phyloP scores from a whole-genome alignment of 768 basidiomycete genomes.

The Ephemerocybe angulata region DNA sequence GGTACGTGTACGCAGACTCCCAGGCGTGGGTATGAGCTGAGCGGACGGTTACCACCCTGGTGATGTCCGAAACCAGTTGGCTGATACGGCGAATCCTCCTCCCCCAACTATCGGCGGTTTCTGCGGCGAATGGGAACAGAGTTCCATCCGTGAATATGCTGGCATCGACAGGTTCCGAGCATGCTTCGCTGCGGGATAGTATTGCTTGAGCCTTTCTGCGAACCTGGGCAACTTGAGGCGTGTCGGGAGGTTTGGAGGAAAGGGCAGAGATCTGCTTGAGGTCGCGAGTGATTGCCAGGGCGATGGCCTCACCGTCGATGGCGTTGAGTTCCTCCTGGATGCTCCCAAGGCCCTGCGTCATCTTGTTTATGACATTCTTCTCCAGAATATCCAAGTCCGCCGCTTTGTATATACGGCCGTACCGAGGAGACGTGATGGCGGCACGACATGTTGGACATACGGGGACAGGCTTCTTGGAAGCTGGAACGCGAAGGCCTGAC shows the following conservation, averaged over 20 bases:
- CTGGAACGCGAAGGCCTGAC: slow-evolving; percentile 41
- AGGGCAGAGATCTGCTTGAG: neutral
- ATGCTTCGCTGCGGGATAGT: neutral
- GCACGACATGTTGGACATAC: slow-evolving; percentile 61
- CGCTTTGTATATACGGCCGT: slow-evolving; percentile 59
- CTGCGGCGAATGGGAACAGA: slow-evolving; percentile 25
- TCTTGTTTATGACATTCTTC: slow-evolving; percentile 51
- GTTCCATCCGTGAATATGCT: slow-evolving; percentile 11
- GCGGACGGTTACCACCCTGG: slow-evolving; percentile 41
- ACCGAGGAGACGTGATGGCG: slow-evolving; percentile 54
- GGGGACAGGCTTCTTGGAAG: slow-evolving; percentile 34
- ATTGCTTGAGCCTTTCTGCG: neutral
- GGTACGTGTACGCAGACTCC: slow-evolving; percentile 53
- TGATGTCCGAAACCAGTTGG: slow-evolving; percentile 36
- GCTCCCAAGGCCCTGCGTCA: slow-evolving; percentile 41
- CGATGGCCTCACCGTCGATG: neutral
- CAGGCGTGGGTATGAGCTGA: slow-evolving; percentile 57
- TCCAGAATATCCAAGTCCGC: slow-evolving; percentile 65
- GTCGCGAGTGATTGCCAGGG: neutral
- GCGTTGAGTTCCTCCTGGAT: slow-evolving; percentile 16
- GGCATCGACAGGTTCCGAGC: neutral
- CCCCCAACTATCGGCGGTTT: slow-evolving; percentile 37
- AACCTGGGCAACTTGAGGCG: neutral
- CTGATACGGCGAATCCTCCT: slow-evolving; percentile 32
- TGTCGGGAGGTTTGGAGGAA: neutral